A percentile compares a stretch with the other conserved stretches of the same genome.
Evolutionary conservation across 2,329 filamentous ascomycete species (phyloP).

Genomic region (Penicillium janthinellum): DNA sequence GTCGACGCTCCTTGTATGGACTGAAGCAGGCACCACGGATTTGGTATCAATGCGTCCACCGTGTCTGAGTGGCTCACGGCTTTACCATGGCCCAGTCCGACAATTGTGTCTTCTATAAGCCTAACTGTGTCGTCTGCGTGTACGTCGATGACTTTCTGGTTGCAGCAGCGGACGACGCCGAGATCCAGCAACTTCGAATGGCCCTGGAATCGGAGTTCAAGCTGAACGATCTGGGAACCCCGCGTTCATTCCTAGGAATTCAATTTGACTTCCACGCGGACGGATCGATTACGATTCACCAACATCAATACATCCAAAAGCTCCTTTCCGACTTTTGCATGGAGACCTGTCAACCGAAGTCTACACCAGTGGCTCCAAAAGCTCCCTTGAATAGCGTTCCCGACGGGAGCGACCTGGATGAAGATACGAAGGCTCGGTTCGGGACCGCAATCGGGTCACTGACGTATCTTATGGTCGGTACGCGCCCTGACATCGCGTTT

Average conservation of each 20-base stretch:
- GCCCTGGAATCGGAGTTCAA: too few species aligned
- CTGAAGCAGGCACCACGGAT: not conserved
- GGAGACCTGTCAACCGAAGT: not conserved
- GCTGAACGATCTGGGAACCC: too few species aligned
- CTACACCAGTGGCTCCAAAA: not conserved
- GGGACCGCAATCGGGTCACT: not conserved
- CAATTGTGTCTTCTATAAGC: not conserved
- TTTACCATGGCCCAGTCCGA: not conserved
- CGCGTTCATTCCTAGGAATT: not conserved
- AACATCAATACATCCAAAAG: not conserved
- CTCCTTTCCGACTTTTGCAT: not conserved
- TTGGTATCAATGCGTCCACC: not conserved
- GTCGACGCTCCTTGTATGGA: not conserved
- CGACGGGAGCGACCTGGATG: not conserved
- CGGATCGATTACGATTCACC: not conserved
- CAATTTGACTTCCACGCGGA: not conserved
- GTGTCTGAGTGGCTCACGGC: not conserved
- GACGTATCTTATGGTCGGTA: constrained; percentile 14
- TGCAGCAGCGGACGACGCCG: not conserved
- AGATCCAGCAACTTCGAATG: too few species aligned
- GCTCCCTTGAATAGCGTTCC: not conserved
- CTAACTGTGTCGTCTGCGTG: not conserved
- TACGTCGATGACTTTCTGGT: not conserved
- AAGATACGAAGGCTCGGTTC: not conserved
- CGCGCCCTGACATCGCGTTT: constrained; percentile 9